These are phyloP conservation scores for Galeopsis tetrahit DNA, from an alignment of 257 asterid genomes.

Conservation along the genomic window DNA sequence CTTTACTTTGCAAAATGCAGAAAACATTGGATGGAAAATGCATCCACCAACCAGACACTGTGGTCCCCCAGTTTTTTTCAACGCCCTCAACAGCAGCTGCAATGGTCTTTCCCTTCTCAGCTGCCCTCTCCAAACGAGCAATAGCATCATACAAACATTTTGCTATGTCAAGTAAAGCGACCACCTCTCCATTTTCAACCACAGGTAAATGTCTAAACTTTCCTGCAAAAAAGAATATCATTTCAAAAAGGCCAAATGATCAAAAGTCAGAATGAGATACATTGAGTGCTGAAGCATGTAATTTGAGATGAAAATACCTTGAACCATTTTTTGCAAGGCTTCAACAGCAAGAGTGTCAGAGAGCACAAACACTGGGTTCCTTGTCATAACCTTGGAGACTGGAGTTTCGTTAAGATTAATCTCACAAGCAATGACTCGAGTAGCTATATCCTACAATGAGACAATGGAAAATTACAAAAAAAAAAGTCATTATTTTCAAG, in stretches of 20 bases:
- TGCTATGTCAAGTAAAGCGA: constrained; percentile 96
- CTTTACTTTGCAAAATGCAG: neutral
- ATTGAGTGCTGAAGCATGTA: constrained; percentile 22
- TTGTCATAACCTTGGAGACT: constrained; percentile 93
- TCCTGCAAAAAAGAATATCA: constrained; percentile 56
- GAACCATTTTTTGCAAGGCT: constrained; percentile 99
- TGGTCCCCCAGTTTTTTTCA: constrained; percentile 93
- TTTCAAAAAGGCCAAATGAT: constrained; percentile 8
- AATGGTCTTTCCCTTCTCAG: constrained; percentile 99
- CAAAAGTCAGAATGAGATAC: constrained; percentile 13
- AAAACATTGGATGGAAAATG: constrained; percentile 18
- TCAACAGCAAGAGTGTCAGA: constrained; percentile 98
- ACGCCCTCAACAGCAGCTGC: constrained; percentile 99
- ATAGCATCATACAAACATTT: constrained; percentile 98
- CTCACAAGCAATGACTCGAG: constrained; percentile 85
- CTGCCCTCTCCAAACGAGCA: constrained; percentile 97
- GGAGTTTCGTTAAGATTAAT: constrained; percentile 83
- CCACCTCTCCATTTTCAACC: constrained; percentile 96
- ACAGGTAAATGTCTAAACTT: constrained; percentile 98
- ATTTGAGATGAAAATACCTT: constrained; percentile 55
- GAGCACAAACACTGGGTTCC: constrained; percentile 93
- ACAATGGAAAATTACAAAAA: constrained; percentile 12
- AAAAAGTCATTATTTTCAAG: constrained; percentile 10
- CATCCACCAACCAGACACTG: constrained; percentile 76
- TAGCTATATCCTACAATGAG: constrained; percentile 77